Base-by-base conservation (phyloP, 331 rosid species). In the Pyracantha coccinea region DNA sequence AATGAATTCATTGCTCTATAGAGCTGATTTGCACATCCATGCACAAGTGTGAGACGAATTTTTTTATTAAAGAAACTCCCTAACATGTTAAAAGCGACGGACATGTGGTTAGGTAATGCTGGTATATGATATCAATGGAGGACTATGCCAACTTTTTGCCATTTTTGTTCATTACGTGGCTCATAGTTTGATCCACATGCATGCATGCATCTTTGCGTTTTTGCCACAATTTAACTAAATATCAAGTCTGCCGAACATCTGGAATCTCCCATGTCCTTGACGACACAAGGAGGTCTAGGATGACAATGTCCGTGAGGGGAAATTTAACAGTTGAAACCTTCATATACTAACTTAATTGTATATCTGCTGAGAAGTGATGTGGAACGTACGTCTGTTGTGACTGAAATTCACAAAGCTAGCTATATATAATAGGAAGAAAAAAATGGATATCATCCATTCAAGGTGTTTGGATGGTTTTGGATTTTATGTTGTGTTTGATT, bases 41-140 rank as follows among this genome's bases (percentile, higher is more conserved):
- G 54, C 16, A 21, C 50, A 44, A 12, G 17, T 27, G 53, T 21
- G 24, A 32, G 35, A 15, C 25, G 50, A 33, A 31, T 31, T 15
- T 50, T 16, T 66, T 32, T n/a, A 27, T 52, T 27, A 20, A 50
- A 27, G 65, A 23, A 53, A 24, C 10, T 11, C 44, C 31, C 28
- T 35, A 33, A n/a, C 76, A 38, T 59, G 21, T 55, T 8, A 20
- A 19, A 13, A 38, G 45, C 45, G 45, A 38, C 59, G 27, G 38
- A 23, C 71, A 54, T 57, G 63, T 74, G 84, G 85, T 76, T 72
- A 73, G 82, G 87, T 66, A 68, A 69, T 79, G 74, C 19, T 81
- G 63, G 76, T 69, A 55, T 77, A 38, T 68, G 84, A 72, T 74
- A 75, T 75, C 76, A 57, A 85, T 76, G 28, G 68, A 41, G 25